Evolutionary conservation across 1,284 basidiomycete genomes (phyloP), one percentile per base, ranked within the genome.

Genomic region (Albatrellus sp.): DNA sequence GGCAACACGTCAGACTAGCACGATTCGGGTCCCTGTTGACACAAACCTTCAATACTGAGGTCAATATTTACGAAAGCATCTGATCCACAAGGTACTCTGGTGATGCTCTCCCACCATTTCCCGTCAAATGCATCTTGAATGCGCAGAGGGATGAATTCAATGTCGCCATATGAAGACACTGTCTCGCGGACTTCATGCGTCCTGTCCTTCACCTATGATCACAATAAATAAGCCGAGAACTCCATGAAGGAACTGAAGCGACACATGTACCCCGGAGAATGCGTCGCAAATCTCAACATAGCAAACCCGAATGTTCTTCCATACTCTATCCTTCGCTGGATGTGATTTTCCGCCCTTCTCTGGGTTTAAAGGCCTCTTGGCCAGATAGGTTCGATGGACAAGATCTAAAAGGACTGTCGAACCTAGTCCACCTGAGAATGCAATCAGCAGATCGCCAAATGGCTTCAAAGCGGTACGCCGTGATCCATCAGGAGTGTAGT

Each of bases 381-480:
- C 55, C 42, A 82, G 72, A 57, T 86, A 88, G n/a, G 67, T 71
- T 49, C 66, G 66, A 32, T 75, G 62, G 1, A 86, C 64, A 19
- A 86, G 62, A 55, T 87, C 79, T n/a, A 88, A 64, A 5, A 87
- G 65, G 1, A 84, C 68, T 0, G 77, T 74, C 0, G 85, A 85
- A 3, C 80, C 79, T 0, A 85, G 64, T 2, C 85, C 84, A 9
- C 86, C 85, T 29, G 85, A 88, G 49, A 77, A 74, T 1, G 70
- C 84, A 16, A 89, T 56, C 3, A 79, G 59, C 3, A 88, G 61
- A 48, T 79, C 75, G 31, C 84, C 84, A 10, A 70, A 61, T 0
- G 84, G 80, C 53, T 76, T 78, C 5, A 83, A 63, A 7, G 65
- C 67, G 42, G 69, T 74, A 19, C 66, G 67, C 28, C 70, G 65